A percentile compares a stretch with the other conserved stretches of the same genome.
Conservation (phyloP, 441 rosid species). For the Omphalea diandra region DNA sequence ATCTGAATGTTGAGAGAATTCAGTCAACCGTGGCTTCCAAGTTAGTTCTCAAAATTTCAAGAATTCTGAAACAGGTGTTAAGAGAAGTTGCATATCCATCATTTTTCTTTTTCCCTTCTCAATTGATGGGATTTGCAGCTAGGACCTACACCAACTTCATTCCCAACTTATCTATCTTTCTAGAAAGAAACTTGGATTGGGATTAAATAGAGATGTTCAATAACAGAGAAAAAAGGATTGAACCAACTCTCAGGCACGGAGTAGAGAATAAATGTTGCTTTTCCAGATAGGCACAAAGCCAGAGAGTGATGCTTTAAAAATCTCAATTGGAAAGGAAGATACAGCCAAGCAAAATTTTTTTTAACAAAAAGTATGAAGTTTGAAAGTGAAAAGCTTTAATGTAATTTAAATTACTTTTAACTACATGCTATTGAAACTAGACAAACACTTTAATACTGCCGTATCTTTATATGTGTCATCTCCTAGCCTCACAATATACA, state of each 20-base stretch:
- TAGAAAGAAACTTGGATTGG: neutral
- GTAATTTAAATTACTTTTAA: too few species aligned
- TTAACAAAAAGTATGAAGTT: too few species aligned
- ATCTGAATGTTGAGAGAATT: too few species aligned
- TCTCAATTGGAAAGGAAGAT: conserved; percentile 6
- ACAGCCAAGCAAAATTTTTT: neutral
- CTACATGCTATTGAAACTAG: neutral
- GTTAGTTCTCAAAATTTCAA: too few species aligned
- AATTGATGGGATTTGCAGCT: neutral
- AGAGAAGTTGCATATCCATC: neutral
- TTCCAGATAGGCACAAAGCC: neutral
- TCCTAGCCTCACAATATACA: neutral
- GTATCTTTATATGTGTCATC: neutral
- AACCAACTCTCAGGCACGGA: neutral
- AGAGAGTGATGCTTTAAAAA: neutral
- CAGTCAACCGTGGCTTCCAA: too few species aligned
- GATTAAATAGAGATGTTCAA: neutral
- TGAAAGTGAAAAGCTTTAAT: too few species aligned
- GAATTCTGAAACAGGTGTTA: too few species aligned
- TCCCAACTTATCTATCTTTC: neutral
- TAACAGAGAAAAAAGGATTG: neutral
- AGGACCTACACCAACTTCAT: neutral
- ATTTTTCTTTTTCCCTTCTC: neutral
- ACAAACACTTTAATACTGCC: neutral
- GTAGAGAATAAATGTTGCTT: neutral